phyloP scores from a whole-genome alignment of 805 yeast species.

The Henningerozyma blattae region DNA sequence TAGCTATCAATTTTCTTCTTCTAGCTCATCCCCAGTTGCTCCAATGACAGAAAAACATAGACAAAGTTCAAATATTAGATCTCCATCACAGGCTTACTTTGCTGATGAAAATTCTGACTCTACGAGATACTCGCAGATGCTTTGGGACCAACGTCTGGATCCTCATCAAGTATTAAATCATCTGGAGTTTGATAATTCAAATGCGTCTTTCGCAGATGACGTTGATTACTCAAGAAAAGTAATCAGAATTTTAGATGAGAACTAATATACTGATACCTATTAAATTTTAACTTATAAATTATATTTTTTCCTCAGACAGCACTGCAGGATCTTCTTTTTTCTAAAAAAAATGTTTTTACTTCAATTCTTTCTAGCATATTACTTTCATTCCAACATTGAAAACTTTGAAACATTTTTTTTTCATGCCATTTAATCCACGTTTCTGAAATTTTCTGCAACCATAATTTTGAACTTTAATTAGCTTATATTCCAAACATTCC shows the following conservation, averaged over 20 bases:
- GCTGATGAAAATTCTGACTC: constrained; percentile 14
- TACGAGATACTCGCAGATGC: constrained; percentile 9
- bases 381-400: too few species aligned
- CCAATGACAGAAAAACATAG: constrained; percentile 4
- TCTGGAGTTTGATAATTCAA: constrained; percentile 5
- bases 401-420: constrained; percentile 1
- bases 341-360: too few species aligned
- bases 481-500: too few species aligned
- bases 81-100: constrained; percentile 2
- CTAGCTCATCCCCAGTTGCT: constrained; percentile 9
- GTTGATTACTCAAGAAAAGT: constrained; percentile 38
- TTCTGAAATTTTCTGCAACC: too few species aligned
- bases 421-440: constrained; percentile 1
- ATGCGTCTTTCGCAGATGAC: constrained; percentile 33
- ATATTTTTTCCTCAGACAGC: too few species aligned
- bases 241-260: constrained; percentile 31
- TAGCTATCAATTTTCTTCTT: constrained; percentile 5
- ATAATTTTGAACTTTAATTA: too few species aligned
- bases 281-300: too few species aligned
- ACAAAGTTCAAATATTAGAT: not conserved
- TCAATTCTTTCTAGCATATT: too few species aligned
- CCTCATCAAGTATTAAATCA: constrained; percentile 10
- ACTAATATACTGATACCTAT: too few species aligned
- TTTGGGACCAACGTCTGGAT: constrained; percentile 32
- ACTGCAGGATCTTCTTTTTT: too few species aligned